Evolutionary conservation across 768 basidiomycete species (phyloP).

Genomic region (Russula virescens): DNA sequence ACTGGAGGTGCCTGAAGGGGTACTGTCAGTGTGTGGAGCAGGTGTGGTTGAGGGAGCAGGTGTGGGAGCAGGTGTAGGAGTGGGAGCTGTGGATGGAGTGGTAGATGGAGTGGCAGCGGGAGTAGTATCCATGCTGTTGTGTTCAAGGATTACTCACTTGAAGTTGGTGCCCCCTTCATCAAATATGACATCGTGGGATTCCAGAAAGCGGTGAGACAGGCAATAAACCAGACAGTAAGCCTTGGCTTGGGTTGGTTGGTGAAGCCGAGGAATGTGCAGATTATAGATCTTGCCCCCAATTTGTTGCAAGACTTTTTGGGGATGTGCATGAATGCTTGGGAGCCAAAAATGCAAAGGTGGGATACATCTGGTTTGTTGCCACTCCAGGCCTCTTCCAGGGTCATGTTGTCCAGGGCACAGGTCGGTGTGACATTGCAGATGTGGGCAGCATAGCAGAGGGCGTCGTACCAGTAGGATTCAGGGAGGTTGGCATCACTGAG

Average conservation of each 20-base stretch:
- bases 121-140: too few relatives aligned
- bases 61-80: too few relatives aligned
- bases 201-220: not conserved
- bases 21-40: too few relatives aligned
- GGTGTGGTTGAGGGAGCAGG: too few relatives aligned
- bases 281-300: constrained; percentile 17
- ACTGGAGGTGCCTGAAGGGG: too few relatives aligned
- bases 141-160: not conserved
- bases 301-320: constrained; percentile 9
- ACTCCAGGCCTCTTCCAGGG: constrained; percentile 4
- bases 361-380: constrained; percentile 17
- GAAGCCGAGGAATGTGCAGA: too few relatives aligned
- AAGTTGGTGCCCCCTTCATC: constrained; percentile 5
- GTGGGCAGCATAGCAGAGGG: constrained; percentile 12
- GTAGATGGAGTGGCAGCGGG: too few relatives aligned
- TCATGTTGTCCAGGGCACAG: constrained; percentile 16
- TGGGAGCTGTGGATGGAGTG: too few relatives aligned
- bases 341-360: constrained; percentile 17
- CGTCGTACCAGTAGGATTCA: too few relatives aligned
- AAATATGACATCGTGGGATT: too few relatives aligned
- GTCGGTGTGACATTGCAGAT: constrained; percentile 22
- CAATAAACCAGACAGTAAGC: constrained; percentile 20
- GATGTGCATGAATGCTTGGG: constrained; percentile 14
- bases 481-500: constrained; percentile 16
- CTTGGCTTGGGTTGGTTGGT: constrained; percentile 8